phyloP scores from a whole-genome alignment of 2,329 filamentous ascomycete genomes.

The Emmonsia crescens region DNA sequence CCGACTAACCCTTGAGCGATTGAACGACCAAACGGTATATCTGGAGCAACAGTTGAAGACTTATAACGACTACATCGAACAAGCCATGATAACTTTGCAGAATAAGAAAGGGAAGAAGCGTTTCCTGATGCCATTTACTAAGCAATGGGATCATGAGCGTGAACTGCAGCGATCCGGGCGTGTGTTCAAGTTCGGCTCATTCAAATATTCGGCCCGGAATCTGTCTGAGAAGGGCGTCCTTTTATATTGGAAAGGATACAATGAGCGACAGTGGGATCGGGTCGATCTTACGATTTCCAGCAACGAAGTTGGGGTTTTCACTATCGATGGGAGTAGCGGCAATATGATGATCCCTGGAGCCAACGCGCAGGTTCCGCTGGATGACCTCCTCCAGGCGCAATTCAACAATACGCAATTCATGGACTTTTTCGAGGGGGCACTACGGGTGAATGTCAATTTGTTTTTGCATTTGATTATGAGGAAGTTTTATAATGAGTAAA shows the following conservation, averaged over 20 bases:
- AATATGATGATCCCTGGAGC: conserved; percentile 95
- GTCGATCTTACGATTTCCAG: conserved; percentile 90
- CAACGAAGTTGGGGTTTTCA: conserved; percentile 89
- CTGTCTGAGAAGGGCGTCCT: conserved; percentile 90
- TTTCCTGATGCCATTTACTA: conserved; percentile 92
- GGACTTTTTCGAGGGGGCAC: conserved; percentile 77
- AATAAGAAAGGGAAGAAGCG: conserved; percentile 93
- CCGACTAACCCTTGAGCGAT: conserved; percentile 36
- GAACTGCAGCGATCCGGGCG: conserved; percentile 87
- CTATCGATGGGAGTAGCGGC: conserved; percentile 78
- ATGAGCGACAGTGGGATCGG: conserved; percentile 75
- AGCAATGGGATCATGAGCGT: conserved; percentile 96
- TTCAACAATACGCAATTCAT: conserved; percentile 96
- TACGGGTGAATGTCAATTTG: conserved; percentile 91
- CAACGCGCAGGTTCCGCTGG: conserved; percentile 76
- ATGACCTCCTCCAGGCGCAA: conserved; percentile 89
- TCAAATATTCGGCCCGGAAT: conserved; percentile 87
- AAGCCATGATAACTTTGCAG: conserved; percentile 92
- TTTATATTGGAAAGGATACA: conserved; percentile 78
- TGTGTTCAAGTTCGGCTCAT: conserved; percentile 93
- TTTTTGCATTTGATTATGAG: conserved; percentile 95
- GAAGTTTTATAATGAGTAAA: conserved; percentile 68
- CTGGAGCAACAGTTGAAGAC: conserved; percentile 91
- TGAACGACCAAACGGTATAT: conserved; percentile 62
- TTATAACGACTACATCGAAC: conserved; percentile 98